Conservation (phyloP, 305 asterid genomes). For the Euphrasia arctica region DNA sequence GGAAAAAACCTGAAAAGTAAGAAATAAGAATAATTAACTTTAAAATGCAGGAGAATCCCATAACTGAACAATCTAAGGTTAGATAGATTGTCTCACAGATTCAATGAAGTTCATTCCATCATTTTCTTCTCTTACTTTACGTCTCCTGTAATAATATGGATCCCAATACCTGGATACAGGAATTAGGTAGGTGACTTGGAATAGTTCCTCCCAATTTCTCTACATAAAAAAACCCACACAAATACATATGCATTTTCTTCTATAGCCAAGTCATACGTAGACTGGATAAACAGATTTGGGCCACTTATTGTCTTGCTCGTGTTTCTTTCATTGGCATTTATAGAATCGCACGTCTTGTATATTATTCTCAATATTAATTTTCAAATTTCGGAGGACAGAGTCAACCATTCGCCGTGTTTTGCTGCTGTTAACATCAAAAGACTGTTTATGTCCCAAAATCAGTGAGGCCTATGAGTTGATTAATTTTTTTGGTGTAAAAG, state of each 20-base stretch:
- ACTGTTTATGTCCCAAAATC: neutral
- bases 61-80: conserved; percentile 16
- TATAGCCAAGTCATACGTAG: conserved; percentile 19
- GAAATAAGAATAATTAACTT: conserved; percentile 23
- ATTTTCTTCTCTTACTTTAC: conserved; percentile 48
- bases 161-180: conserved; percentile 82
- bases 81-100: conserved; percentile 55
- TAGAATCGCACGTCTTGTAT: neutral
- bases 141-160: conserved; percentile 90
- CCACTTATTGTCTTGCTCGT: conserved; percentile 13
- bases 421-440: conserved; percentile 1
- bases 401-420: conserved; percentile 13
- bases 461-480: conserved; percentile 16
- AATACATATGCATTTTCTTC: conserved; percentile 12
- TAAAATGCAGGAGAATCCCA: conserved; percentile 17
- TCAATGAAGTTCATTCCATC: conserved; percentile 91
- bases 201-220: conserved; percentile 10
- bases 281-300: conserved; percentile 11
- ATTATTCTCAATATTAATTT: conserved; percentile 2
- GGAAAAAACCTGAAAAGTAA: conserved; percentile 77
- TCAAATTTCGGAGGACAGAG: neutral
- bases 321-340: conserved; percentile 1
- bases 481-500: conserved; percentile 6
- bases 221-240: conserved; percentile 18
- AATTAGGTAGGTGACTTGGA: conserved; percentile 25